Evolutionary conservation across 192 early-diverging fungal species (phyloP).

Genomic region (Coemansia reversa): DNA sequence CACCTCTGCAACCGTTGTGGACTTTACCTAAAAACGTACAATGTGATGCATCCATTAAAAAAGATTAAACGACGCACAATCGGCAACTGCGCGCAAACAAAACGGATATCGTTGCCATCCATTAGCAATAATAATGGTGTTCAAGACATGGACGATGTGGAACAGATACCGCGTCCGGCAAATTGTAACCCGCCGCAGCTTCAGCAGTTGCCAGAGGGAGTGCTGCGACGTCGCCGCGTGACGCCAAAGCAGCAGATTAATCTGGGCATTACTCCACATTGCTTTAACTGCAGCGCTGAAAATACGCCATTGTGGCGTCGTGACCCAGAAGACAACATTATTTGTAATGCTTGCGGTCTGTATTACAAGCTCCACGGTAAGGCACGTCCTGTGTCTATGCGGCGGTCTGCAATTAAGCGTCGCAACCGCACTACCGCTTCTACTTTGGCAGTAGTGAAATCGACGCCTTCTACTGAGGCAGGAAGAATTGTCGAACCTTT

Average conservation of each 20-base stretch:
- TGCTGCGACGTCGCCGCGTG: slow-evolving; percentile 25
- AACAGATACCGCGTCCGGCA: slow-evolving; percentile 55
- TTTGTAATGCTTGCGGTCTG: slow-evolving; percentile 97
- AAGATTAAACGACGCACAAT: slow-evolving; percentile 45
- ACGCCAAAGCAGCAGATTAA: slow-evolving; percentile 56
- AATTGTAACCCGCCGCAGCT: slow-evolving; percentile 41
- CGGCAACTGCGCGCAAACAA: slow-evolving; percentile 1
- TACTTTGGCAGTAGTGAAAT: slow-evolving; percentile 1
- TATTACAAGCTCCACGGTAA: slow-evolving; percentile 94
- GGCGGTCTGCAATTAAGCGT: slow-evolving; percentile 87
- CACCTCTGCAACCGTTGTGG: slow-evolving; percentile 83
- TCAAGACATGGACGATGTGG: slow-evolving; percentile 66
- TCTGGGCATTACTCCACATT: slow-evolving; percentile 54
- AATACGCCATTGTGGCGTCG: slow-evolving; percentile 96
- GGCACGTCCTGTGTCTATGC: slow-evolving; percentile 82
- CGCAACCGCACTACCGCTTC: slow-evolving; percentile 65
- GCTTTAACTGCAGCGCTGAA: slow-evolving; percentile 81
- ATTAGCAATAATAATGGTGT: neutral
- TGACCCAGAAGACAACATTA: slow-evolving; percentile 81
- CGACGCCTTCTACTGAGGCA: slow-evolving; percentile 7
- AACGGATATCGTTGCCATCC: slow-evolving; percentile 8
- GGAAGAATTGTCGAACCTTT: neutral
- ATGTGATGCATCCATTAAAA: slow-evolving; percentile 50
- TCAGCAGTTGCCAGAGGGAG: slow-evolving; percentile 17
- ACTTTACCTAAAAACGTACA: slow-evolving; percentile 55